Conservation (phyloP, 257 asterid genomes). For the Solanum pennellii region DNA sequence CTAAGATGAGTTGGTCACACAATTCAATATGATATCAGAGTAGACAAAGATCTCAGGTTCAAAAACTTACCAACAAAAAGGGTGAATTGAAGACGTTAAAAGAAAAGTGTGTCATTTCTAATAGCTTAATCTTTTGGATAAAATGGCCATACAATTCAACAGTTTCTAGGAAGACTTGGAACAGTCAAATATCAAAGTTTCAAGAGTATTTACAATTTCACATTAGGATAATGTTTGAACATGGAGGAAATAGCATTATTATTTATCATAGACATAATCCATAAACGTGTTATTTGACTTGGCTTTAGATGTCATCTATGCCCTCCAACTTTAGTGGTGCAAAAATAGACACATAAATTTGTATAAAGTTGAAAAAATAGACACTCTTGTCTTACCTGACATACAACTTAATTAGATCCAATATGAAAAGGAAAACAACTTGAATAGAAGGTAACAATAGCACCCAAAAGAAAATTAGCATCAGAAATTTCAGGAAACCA, state of each 20-base stretch:
- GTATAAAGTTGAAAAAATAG: no score
- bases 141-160: neutral
- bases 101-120: no score
- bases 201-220: neutral
- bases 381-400: accelerated
- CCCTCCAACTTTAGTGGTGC: neutral
- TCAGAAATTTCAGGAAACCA: neutral
- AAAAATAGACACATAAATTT: no score
- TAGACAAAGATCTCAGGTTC: neutral
- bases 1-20: neutral
- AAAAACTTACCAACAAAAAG: neutral
- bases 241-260: neutral
- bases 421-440: neutral
- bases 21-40: neutral
- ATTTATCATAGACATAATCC: no score
- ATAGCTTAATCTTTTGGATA: neutral
- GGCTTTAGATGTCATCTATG: no score
- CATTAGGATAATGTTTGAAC: neutral
- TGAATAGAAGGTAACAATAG: neutral
- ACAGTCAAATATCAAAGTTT: neutral
- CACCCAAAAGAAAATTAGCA: neutral
- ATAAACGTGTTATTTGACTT: neutral
- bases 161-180: neutral
- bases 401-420: neutral
- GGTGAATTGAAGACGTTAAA: no score